phyloP scores from a whole-genome alignment of 2,329 filamentous ascomycete genomes.

The Incumbomyces lentus region DNA sequence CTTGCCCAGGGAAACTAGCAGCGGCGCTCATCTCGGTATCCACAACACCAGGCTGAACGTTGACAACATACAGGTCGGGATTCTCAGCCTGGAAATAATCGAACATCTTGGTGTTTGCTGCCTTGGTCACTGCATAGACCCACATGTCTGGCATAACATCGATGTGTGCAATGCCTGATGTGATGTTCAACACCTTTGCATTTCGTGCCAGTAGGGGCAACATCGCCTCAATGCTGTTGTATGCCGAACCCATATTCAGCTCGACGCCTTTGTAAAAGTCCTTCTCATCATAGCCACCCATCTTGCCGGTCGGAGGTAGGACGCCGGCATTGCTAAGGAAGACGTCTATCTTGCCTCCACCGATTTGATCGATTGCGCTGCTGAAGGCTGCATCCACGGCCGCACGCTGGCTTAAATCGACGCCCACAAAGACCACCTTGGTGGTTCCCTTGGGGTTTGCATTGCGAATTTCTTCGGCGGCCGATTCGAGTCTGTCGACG shows the following conservation, averaged over 20 bases:
- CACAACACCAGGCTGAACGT: slow-evolving; percentile 34
- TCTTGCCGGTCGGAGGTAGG: background rate
- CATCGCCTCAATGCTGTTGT: slow-evolving; percentile 9
- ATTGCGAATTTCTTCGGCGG: slow-evolving; percentile 9
- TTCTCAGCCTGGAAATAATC: slow-evolving; percentile 34
- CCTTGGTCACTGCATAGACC: slow-evolving; percentile 34
- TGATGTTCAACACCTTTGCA: too few species aligned
- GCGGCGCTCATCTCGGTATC: slow-evolving; percentile 9
- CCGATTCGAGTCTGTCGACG: slow-evolving; percentile 7
- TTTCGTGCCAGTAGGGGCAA: too few species aligned
- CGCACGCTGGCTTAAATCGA: too few species aligned
- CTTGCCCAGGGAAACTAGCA: background rate
- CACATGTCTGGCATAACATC: background rate
- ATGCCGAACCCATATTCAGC: slow-evolving; percentile 7
- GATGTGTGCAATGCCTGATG: background rate
- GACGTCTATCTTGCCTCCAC: too few species aligned
- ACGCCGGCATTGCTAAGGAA: background rate
- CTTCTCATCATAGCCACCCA: slow-evolving; percentile 4
- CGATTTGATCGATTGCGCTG: too few species aligned
- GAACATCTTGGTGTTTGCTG: slow-evolving; percentile 32
- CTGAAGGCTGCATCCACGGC: too few species aligned
- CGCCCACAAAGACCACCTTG: slow-evolving; percentile 10
- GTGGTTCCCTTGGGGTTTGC: slow-evolving; percentile 6
- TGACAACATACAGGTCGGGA: slow-evolving; percentile 28
- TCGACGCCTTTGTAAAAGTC: slow-evolving; percentile 9